Percentiles rank a stretch among this genome's conserved stretches.
These are phyloP conservation scores for Quercus bicolor DNA, from an alignment of 306 rosid genomes.

Conservation along the genomic window DNA sequence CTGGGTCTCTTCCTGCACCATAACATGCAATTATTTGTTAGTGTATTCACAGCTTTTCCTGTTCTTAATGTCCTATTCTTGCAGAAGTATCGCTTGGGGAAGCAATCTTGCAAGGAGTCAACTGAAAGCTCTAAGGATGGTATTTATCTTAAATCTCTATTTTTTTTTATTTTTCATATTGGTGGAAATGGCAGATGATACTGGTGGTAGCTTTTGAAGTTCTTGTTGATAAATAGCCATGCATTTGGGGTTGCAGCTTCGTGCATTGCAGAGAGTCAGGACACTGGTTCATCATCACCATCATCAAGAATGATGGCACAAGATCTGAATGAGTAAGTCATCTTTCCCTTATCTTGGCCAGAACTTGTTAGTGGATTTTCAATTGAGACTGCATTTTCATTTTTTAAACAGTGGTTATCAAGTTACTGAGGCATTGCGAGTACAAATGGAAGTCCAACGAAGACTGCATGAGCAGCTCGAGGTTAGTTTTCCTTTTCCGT, in stretches of 20 bases:
- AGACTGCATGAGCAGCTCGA: conserved; percentile 63
- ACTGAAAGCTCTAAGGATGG: conserved; percentile 52
- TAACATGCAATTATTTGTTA: not conserved
- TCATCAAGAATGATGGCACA: conserved; percentile 41
- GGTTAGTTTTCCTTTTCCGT: conserved; percentile 29
- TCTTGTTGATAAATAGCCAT: conserved; percentile 16
- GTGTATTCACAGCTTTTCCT: not conserved
- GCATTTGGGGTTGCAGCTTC: conserved; percentile 46
- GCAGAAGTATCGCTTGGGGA: conserved; percentile 59
- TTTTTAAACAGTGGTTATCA: conserved; percentile 43
- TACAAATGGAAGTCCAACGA: conserved; percentile 64
- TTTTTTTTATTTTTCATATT: not conserved
- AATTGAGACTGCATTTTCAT: not conserved
- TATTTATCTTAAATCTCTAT: conserved; percentile 12
- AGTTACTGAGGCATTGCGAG: conserved; percentile 59
- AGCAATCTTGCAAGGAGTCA: conserved; percentile 54
- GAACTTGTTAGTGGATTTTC: not conserved
- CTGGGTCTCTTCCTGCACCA: not conserved
- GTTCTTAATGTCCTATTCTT: conserved; percentile 18
- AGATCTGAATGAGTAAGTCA: conserved; percentile 42
- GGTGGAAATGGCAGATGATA: conserved; percentile 10
- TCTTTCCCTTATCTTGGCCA: not conserved
- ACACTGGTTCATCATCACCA: conserved; percentile 49
- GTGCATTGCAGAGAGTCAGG: conserved; percentile 56
- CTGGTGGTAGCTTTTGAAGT: conserved; percentile 2